Base-by-base conservation (phyloP, 257 asterid genomes). In the Fraxinus pennsylvanica region DNA sequence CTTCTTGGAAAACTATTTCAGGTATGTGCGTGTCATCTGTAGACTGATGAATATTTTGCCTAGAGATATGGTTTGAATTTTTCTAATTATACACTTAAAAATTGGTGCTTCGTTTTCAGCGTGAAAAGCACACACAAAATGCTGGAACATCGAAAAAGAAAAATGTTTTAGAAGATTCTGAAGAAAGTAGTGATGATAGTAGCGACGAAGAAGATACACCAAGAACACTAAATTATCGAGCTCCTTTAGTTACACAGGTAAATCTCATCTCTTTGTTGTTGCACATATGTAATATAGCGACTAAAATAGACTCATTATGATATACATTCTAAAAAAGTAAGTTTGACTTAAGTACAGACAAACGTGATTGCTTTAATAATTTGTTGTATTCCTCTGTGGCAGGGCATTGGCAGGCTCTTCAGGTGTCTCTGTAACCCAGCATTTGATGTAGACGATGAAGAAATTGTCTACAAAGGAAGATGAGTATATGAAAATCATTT, bases 161-260 rank as follows among this genome's bases (percentile, higher is more conserved):
- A 69, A 84, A 80, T 17, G 85, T 59, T 65, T 81, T 89, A 41
- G 83, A 84, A 2, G 86, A 83, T 71, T 90, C 67, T 25, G 94
- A 92, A 21, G 97, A 93, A 3, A 92, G 89, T 80, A 87, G 90
- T 82, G 90, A 96, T 35, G 92, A 89, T 32, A 92, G 92, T 78
- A 90, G 94, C 68, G 99, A 94, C 50, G 97, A 91, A 76, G 97
- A 92, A 15, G 97, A 92, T 52, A 83, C 94, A 21, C 81, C 89
- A 9, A 80, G 84, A 77, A 77, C 94, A 19, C 84, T 92, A 9
- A 90, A 89, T 73, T 94, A 92, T 69, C 85, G 87, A 50, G 90
- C 97, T n/a, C 98, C 98, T 84, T 72, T 92, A 54, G 83, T 92
- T 84, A 94, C 97, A 21, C 98, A 94, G 97, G 97, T 92, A 75